Evolutionary conservation across 2,329 filamentous ascomycete genomes (phyloP).

Genomic region (Endoconidiophora laricicola): DNA sequence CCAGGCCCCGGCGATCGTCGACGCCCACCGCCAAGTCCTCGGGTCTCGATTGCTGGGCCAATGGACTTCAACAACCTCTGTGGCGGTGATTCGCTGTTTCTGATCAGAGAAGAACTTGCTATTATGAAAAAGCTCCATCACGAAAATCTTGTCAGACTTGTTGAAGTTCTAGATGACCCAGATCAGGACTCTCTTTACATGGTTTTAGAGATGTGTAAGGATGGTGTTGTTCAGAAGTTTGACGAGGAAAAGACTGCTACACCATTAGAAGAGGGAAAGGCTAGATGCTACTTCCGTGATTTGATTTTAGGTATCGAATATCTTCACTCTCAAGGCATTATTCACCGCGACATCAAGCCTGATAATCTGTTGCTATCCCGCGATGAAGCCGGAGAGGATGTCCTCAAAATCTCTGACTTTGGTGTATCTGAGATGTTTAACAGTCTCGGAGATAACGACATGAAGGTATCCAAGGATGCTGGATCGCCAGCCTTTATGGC

Average conservation of each 20-base stretch:
- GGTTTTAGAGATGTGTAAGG: conserved; percentile 98
- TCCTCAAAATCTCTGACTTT: conserved; percentile 96
- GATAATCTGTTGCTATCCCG: conserved; percentile 84
- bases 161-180: conserved; percentile 90
- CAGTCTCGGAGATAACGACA: conserved; percentile 48
- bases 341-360: conserved; percentile 94
- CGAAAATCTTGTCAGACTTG: conserved; percentile 77
- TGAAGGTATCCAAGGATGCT: conserved; percentile 84
- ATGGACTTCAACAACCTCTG: conserved; percentile 22
- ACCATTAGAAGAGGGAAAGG: conserved; percentile 68
- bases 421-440: conserved; percentile 99
- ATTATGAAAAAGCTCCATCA: conserved; percentile 99
- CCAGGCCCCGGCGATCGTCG: conserved; percentile 16
- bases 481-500: conserved; percentile 91
- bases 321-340: conserved; percentile 84
- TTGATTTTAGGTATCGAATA: conserved; percentile 92
- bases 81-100: conserved; percentile 54
- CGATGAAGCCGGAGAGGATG: conserved; percentile 50
- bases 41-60: conserved; percentile 6
- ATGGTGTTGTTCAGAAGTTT: conserved; percentile 93
- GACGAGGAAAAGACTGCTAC: conserved; percentile 67
- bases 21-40: conserved; percentile 4
- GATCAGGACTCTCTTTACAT: conserved; percentile 94
- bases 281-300: conserved; percentile 86
- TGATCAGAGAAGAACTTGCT: conserved; percentile 92